phyloP scores from a whole-genome alignment of 23 red algal species.

The Porphyridium purpureum region DNA sequence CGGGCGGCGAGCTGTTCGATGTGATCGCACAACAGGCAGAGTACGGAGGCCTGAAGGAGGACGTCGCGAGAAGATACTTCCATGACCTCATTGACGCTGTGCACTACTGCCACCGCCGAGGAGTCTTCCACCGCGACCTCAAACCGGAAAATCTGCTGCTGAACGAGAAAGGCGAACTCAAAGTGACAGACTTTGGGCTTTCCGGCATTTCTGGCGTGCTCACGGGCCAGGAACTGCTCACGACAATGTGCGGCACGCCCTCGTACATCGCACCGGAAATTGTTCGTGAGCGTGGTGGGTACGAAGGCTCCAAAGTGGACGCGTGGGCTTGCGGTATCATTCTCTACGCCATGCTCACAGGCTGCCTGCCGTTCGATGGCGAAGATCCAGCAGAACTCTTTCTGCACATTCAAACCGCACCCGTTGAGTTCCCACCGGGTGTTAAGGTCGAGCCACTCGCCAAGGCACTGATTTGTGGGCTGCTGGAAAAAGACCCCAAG shows the following conservation, averaged over 20 bases:
- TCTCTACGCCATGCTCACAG: slow-evolving; percentile 38
- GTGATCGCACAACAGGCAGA: slow-evolving; percentile 47
- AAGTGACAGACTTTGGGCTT: slow-evolving; percentile 94
- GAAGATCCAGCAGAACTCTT: slow-evolving; percentile 3
- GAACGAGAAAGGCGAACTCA: slow-evolving; percentile 61
- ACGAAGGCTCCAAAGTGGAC: slow-evolving; percentile 46
- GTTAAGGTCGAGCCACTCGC: too few relatives aligned
- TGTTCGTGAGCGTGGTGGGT: slow-evolving; percentile 3
- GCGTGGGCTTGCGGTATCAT: slow-evolving; percentile 52
- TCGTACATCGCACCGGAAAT: slow-evolving; percentile 1
- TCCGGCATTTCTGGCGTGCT: slow-evolving; percentile 41
- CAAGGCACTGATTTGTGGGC: slow-evolving; percentile 40
- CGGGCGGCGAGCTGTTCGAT: slow-evolving; percentile 16
- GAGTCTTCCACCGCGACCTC: slow-evolving; percentile 34
- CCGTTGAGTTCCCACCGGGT: background rate
- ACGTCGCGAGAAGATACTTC: slow-evolving; percentile 37
- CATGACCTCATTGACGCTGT: slow-evolving; percentile 70
- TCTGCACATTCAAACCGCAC: background rate
- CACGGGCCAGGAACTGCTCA: slow-evolving; percentile 9
- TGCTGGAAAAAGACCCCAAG: slow-evolving; percentile 77
- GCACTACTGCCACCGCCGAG: slow-evolving; percentile 72
- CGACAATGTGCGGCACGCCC: slow-evolving; percentile 2
- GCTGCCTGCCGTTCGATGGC: slow-evolving; percentile 42
- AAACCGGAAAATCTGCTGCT: slow-evolving; percentile 90
- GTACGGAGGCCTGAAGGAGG: slow-evolving; percentile 36